Evolutionary conservation across 2,329 filamentous ascomycete genomes (phyloP), one percentile per base, ranked within the genome.

Genomic region (Colletotrichum cereale): DNA sequence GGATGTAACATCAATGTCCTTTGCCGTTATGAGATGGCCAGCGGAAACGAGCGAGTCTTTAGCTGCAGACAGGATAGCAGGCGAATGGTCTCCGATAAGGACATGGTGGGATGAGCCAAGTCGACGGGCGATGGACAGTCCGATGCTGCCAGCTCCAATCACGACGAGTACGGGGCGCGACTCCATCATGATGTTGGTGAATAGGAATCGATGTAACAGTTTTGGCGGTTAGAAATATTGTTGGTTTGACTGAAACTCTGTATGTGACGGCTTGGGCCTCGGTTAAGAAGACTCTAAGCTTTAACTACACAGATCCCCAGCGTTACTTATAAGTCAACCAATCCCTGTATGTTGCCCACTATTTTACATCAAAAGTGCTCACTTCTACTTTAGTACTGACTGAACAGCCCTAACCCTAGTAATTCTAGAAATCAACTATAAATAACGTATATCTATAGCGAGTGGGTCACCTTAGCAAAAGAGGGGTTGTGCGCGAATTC

Each of bases 81-180:
- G 6, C 16, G 63, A 62, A 44, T 48, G 40, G 34, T 71, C 67
- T 40, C 53, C 26, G 21, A 71, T 40, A 26, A 71, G 31, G 24
- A 63, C 21, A 12, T 57, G 34, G 31, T 66, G 63, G 8, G 31
- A 60, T 21, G 40, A n/a, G 21, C 62, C 50, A 44, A 71, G 48
- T 26, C 57, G 40, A 38, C 48, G 34, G 29, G 67, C 67, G 11
- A 66, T 24, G 50, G 48, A 50, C 8, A 67, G 29, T 24, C 67
- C 63, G 42, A 71, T 71, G 26, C 67, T 57, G 24, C 63, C 50
- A 8, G 63, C 63, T 21, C 67, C 57, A 26, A 71, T 62, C 21
- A 67, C 26, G n/a, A 42, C 55, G 3, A 70, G n/a, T 16, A 64
- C 26, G 21, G 67, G 61, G 8, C 53, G 66, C 11, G 14, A 24